Evolutionary conservation across 768 basidiomycete genomes (phyloP), one percentile per base, ranked within the genome.

Genomic region (Boletus rubescentipes): DNA sequence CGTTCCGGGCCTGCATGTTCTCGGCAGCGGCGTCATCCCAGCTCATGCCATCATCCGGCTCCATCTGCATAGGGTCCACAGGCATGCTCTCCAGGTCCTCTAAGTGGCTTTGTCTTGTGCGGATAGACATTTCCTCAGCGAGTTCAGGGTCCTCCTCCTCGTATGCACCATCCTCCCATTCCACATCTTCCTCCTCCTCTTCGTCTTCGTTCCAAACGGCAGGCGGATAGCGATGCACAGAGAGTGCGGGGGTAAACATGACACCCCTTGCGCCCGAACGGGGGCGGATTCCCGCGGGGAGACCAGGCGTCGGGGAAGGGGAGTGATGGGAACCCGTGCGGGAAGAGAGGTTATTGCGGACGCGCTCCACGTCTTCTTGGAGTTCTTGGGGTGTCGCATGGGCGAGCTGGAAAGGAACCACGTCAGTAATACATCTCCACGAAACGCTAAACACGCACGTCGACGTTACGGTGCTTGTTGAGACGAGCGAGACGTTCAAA

Each of bases 391-490:
- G 64, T n/a, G 69, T 72, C 9, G 69, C 64, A 46, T 70, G 69
- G 14, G 70, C 69, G 39, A 72, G 69, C 69, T 70, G 43, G 16
- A 54, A 43, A 37, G 32, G 20, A 14, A 21, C 20, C 12, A 14
- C 3, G 32, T 58, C 30, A 47, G 46, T 29, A 21, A 46, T 0
- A 9, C 3, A 14, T 20, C 26, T 31, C 51, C 26, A 47, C 32
- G 20, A 60, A 35, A 46, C 11, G 11, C 15, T 1, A 23, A 41
- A 18, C 12, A 77, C 91, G 66, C 71, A 95, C 93, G 70, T 98
- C 96, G 49, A 98, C 89, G 70, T 99, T 99, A 30, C 95, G 81
- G 67, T 97, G 93, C 68, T 98, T 98, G 76, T 99, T 98, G 51
- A 98, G 78, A 53, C 97, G 77, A 0, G 97, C 97, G 7, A 98